Percentiles rank a stretch among this genome's conserved stretches.
Conservation (phyloP, 2,329 filamentous ascomycete species). For the Colletotrichum tabaci region DNA sequence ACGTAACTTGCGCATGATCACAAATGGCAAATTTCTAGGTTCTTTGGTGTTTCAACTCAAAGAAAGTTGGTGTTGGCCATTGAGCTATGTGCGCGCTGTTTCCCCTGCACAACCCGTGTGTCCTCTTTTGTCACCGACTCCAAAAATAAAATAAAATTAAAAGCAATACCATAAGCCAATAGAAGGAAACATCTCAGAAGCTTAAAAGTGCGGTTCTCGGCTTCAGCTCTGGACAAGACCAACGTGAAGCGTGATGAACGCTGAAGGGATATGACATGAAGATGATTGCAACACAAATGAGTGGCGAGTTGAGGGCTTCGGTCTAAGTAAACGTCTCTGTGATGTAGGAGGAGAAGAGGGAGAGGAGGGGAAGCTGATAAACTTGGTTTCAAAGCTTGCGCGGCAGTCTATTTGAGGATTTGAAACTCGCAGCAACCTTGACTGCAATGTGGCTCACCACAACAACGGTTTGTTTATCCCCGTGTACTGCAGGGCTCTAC, state of each 20-base stretch:
- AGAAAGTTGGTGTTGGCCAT: neutral
- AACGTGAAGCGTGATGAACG: constrained; percentile 54
- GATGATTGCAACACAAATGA: too few relatives aligned
- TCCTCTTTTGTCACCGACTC: neutral
- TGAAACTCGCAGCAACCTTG: neutral
- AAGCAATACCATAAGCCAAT: neutral
- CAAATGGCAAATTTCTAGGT: too few relatives aligned
- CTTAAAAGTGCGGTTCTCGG: too few relatives aligned
- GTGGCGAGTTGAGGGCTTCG: too few relatives aligned
- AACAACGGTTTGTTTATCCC: neutral
- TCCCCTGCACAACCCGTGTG: neutral
- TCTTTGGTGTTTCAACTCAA: too few relatives aligned
- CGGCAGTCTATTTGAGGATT: neutral
- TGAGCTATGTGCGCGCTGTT: neutral
- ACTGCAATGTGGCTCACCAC: neutral
- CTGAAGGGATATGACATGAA: constrained; percentile 39
- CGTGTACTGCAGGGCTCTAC: neutral
- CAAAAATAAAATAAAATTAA: neutral
- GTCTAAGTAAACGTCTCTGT: constrained; percentile 47
- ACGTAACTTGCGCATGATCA: too few relatives aligned
- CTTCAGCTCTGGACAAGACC: too few relatives aligned
- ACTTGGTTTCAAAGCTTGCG: too few relatives aligned
- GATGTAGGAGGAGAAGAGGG: constrained; percentile 56
- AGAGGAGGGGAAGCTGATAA: too few relatives aligned
- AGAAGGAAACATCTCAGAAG: neutral